These are phyloP conservation scores for Nemania serpens DNA, from an alignment of 2,329 filamentous ascomycete genomes.

Conservation along the genomic window DNA sequence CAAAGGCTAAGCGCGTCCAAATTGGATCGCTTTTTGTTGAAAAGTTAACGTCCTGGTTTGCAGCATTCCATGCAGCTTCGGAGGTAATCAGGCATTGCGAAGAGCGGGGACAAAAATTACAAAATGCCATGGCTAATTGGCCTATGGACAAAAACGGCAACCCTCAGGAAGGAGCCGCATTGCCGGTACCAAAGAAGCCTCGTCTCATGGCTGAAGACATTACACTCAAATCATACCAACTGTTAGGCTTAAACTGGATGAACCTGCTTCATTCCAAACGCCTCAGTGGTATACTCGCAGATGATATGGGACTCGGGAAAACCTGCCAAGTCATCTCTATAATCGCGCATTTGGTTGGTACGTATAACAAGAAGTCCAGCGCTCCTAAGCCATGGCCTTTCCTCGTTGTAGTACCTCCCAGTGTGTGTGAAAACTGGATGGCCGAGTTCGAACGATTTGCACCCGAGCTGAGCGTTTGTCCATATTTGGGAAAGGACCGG, in stretches of 20 bases:
- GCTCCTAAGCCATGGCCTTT: slow-evolving; percentile 64
- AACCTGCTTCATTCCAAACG: slow-evolving; percentile 78
- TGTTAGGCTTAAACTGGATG: slow-evolving; percentile 95
- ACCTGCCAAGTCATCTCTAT: slow-evolving; percentile 96
- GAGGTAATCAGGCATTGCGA: slow-evolving; percentile 48
- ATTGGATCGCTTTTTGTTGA: slow-evolving; percentile 43
- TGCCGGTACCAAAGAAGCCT: slow-evolving; percentile 67
- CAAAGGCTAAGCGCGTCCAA: slow-evolving; percentile 34
- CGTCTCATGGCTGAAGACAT: slow-evolving; percentile 75
- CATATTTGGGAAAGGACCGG: slow-evolving; percentile 65
- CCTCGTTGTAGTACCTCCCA: slow-evolving; percentile 87
- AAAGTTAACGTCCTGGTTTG: slow-evolving; percentile 52
- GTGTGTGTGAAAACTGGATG: slow-evolving; percentile 95
- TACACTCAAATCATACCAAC: slow-evolving; percentile 87
- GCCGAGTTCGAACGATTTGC: slow-evolving; percentile 89
- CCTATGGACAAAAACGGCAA: slow-evolving; percentile 43
- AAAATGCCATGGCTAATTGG: slow-evolving; percentile 38
- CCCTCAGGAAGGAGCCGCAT: slow-evolving; percentile 41
- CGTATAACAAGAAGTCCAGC: slow-evolving; percentile 47
- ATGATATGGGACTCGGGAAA: slow-evolving; percentile 97
- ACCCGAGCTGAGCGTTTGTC: slow-evolving; percentile 74
- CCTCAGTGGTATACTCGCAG: slow-evolving; percentile 88
- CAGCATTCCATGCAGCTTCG: slow-evolving; percentile 52
- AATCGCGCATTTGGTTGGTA: slow-evolving; percentile 79
- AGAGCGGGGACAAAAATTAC: slow-evolving; percentile 47